A percentile compares a stretch with the other conserved stretches of the same genome.
Evolutionary conservation across 2,329 filamentous ascomycete genomes (phyloP).

Genomic region (Alternaria brassicicola): DNA sequence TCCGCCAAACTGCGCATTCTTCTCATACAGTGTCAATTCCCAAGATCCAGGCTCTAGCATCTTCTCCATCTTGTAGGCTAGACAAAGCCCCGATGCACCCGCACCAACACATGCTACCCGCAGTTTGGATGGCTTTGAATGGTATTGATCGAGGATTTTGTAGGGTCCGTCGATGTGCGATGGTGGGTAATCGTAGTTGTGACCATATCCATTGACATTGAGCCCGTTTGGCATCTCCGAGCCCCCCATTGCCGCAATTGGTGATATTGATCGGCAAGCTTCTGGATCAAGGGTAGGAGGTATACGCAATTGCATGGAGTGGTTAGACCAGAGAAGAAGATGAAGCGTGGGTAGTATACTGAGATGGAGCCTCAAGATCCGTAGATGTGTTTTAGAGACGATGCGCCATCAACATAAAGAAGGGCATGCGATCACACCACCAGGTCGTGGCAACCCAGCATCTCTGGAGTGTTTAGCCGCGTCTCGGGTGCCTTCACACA

Average conservation of each 20-base stretch:
- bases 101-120: conserved; percentile 40
- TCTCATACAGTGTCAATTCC: conserved; percentile 41
- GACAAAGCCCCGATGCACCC: conserved; percentile 39
- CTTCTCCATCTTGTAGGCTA: conserved; percentile 45
- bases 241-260: conserved; percentile 30
- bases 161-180: conserved; percentile 40
- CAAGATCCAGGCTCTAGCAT: conserved; percentile 38
- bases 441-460: conserved; percentile 14
- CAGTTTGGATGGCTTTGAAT: conserved; percentile 41
- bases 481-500: conserved; percentile 21
- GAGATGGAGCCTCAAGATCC: not conserved
- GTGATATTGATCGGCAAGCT: not conserved
- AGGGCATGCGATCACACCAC: conserved; percentile 21
- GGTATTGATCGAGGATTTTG: conserved; percentile 41
- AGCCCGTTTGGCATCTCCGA: conserved; percentile 38
- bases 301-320: not conserved
- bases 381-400: conserved; percentile 3
- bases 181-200: conserved; percentile 40
- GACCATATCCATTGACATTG: conserved; percentile 36
- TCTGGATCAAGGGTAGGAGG: not conserved
- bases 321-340: not conserved
- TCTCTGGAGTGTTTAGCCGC: conserved; percentile 41
- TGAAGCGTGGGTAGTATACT: not conserved
- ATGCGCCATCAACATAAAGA: conserved; percentile 1
- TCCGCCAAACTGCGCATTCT: conserved; percentile 40